Evolutionary conservation across 805 yeast species (phyloP).

Genomic region (Candida nemodendra): DNA sequence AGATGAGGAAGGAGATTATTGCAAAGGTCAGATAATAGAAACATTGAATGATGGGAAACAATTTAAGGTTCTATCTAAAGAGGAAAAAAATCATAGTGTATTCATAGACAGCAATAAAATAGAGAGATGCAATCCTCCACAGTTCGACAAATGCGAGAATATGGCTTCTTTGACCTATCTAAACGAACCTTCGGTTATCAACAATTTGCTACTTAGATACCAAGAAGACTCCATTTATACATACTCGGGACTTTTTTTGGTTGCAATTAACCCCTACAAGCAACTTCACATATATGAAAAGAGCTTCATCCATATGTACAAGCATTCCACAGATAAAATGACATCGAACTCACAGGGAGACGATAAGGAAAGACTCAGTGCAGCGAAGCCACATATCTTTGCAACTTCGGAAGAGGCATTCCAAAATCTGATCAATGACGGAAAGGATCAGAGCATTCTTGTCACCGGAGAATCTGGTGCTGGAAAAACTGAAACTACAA

Average conservation of each 20-base stretch:
- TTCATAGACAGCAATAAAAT: constrained; percentile 42
- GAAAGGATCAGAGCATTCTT: constrained; percentile 80
- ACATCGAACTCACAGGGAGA: constrained; percentile 21
- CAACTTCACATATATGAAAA: constrained; percentile 66
- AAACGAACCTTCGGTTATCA: constrained; percentile 93
- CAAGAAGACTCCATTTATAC: constrained; percentile 80
- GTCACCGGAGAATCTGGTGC: constrained; percentile 99
- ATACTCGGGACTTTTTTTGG: constrained; percentile 91
- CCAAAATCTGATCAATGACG: constrained; percentile 64
- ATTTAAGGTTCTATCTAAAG: constrained; percentile 31
- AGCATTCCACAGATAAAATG: constrained; percentile 12
- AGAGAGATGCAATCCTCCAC: constrained; percentile 80
- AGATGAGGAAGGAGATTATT: constrained; percentile 53
- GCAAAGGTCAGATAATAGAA: constrained; percentile 57
- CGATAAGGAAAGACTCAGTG: constrained; percentile 4
- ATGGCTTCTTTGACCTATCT: constrained; percentile 94
- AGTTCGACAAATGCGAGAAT: constrained; percentile 87
- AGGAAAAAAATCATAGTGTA: constrained; percentile 22
- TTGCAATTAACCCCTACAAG: constrained; percentile 92
- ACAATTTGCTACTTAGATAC: constrained; percentile 78
- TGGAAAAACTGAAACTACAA: constrained; percentile 97
- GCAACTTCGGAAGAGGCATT: constrained; percentile 87
- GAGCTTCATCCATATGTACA: constrained; percentile 53
- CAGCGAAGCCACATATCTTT: constrained; percentile 78
- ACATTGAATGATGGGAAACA: constrained; percentile 35